These are phyloP conservation scores for Aspergillus kassunensis DNA, from an alignment of 495 filamentous ascomycete species.

Conservation along the genomic window DNA sequence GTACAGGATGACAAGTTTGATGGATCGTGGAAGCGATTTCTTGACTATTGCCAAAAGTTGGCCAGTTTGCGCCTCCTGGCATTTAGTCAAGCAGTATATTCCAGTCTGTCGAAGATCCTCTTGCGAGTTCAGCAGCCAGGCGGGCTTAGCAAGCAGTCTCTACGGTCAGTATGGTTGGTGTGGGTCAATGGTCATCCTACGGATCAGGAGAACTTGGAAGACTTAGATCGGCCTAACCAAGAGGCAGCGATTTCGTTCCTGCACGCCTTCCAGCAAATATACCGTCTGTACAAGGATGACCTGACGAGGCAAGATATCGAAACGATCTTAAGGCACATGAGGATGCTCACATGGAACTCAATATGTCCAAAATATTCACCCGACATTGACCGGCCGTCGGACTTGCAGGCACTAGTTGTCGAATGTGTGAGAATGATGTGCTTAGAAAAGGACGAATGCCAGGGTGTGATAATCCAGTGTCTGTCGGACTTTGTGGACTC, in stretches of 20 bases:
- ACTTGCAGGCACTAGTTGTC: conserved; percentile 69
- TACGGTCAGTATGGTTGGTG: conserved; percentile 65
- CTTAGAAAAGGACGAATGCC: conserved; percentile 60
- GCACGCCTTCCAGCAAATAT: conserved; percentile 69
- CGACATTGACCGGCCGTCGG: conserved; percentile 80
- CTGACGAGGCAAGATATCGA: conserved; percentile 57
- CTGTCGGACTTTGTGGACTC: conserved; percentile 62
- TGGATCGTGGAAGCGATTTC: conserved; percentile 63
- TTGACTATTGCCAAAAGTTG: conserved; percentile 59
- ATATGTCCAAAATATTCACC: conserved; percentile 71
- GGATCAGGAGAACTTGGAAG: conserved; percentile 41
- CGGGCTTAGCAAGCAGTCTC: conserved; percentile 51
- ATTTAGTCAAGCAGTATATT: conserved; percentile 69
- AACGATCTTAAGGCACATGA: conserved; percentile 49
- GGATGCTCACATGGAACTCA: conserved; percentile 62
- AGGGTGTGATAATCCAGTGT: conserved; percentile 62
- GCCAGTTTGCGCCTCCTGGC: conserved; percentile 58
- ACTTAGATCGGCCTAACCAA: conserved; percentile 58
- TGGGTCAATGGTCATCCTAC: conserved; percentile 65
- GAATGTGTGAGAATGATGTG: conserved; percentile 69
- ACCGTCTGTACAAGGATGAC: conserved; percentile 67
- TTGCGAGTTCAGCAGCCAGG: conserved; percentile 44
- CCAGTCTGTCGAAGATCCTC: conserved; percentile 62
- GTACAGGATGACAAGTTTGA: conserved; percentile 54
- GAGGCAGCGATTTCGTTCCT: conserved; percentile 77